phyloP scores from a whole-genome alignment of 805 yeast genomes.

The Yarrowia divulgata region DNA sequence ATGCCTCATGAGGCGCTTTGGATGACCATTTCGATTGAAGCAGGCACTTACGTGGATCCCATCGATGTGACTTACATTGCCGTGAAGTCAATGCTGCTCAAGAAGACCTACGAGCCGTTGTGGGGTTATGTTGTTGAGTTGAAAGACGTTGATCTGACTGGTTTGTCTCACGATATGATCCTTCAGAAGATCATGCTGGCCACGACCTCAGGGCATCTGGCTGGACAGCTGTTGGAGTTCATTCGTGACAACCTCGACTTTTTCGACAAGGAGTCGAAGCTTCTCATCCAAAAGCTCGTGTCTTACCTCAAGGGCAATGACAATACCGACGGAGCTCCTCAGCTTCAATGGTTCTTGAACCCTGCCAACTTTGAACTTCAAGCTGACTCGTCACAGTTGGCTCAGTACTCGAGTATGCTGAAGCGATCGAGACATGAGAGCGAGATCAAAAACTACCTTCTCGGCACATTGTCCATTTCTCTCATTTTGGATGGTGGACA shows the following conservation, averaged over 20 bases:
- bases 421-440: neutral
- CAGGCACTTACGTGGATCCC: constrained; percentile 14
- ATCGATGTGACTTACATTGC: constrained; percentile 19
- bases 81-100: constrained; percentile 20
- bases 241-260: constrained; percentile 8
- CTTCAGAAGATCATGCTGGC: constrained; percentile 22
- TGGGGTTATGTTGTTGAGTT: constrained; percentile 17
- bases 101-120: constrained; percentile 7
- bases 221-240: constrained; percentile 16
- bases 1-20: constrained; percentile 30
- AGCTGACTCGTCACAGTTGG: constrained; percentile 22
- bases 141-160: constrained; percentile 1
- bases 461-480: constrained; percentile 12
- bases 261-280: constrained; percentile 16
- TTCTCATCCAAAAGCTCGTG: constrained; percentile 4
- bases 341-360: constrained; percentile 19
- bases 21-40: constrained; percentile 10
- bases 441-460: constrained; percentile 28
- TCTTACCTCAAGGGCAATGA: constrained; percentile 29
- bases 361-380: constrained; percentile 21
- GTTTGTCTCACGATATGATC: constrained; percentile 4
- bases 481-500: constrained; percentile 18
- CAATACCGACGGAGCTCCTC: constrained; percentile 8
- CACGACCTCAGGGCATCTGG: constrained; percentile 5
- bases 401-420: constrained; percentile 14